Base-by-base conservation (phyloP, 306 rosid species). In the Senna siamea region DNA sequence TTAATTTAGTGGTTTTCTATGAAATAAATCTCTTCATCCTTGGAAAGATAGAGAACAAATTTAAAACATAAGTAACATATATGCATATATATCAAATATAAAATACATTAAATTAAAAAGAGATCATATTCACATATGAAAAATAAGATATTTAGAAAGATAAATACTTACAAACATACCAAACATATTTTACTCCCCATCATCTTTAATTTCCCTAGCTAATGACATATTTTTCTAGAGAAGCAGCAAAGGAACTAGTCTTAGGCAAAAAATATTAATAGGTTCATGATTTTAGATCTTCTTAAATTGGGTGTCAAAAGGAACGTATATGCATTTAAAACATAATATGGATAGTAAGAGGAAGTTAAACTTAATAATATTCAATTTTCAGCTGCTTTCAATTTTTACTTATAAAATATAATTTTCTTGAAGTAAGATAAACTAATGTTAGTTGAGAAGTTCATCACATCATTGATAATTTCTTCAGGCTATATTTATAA, bases 331-430 rank as follows among this genome's bases (percentile, higher is more conserved):
- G 28, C 15, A 60, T 34, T 35, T n/a, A 60, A 9, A 60, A 60
- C 26, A 60, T 60, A 17, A 7, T 35, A 46, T 19, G 47, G 19
- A 60, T 35, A n/a, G 28, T 60, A 74, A 72, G 41, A 52, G 54
- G 53, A 72, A 72, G 61, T 79, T 73, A 51, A 75, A 44, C 67
- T 58, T 71, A 60, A 6, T 44, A 43, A 35, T 52, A 51, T 35
- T 41, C 66, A 37, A 67, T 57, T n/a, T 22, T 20, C 35, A 18
- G 68, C 55, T 50, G 30, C 18, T 53, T 74, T 55, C 20, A 4
- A 30, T 74, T 63, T 63, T 13, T 30, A 19, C 6, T 28, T 59
- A 5, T 48, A 41, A 43, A 55, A 41, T 13, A 22, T 59, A 43
- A 13, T 56, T 14, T 70, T 44, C 5, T 40, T 37, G 41, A 73